Evolutionary conservation across 2,329 filamentous ascomycete species (phyloP), one percentile per base, ranked within the genome.

Genomic region (Xylaria sp.): DNA sequence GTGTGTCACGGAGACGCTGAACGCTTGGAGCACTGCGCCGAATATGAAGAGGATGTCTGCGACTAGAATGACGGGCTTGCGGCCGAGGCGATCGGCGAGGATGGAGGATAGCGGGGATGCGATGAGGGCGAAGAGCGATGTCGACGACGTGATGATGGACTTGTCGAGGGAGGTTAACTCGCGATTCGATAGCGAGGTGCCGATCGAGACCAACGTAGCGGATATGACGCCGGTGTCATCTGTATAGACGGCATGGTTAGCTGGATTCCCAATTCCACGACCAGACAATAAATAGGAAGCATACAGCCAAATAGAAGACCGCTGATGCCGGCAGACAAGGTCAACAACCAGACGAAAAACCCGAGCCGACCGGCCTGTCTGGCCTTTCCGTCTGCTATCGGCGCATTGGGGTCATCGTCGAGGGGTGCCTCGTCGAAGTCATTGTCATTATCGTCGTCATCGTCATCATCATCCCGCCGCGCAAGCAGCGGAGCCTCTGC

Each of bases 141-240:
- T 92, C 26, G 86, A 87, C n/a, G 89, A 90, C 3, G 90, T 92
- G 74, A 92, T 90, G 71, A 92, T 82, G 6, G 90, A 92, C 78
- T 90, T 92, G 79, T 92, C 89, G 74, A 90, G 79, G 0, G 88
- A 87, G 1, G 85, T 89, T 31, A 92, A 83, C 9, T 83, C 78
- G 56, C 85, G 86, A 65, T 81, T 77, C 33, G 87, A 89, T 38
- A 92, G 86, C 9, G 88, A 87, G 1, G 81, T 83, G 59, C 85
- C 86, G 71, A 92, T 86, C 2, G 89, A 90, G 54, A 92, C 87
- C 42, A 92, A 83, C 0, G 89, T 91, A 2, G 89, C 88, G 38
- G 89, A 91, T 65, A 92, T 90, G 17, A 92, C 90, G 57, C 90
- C 89, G 0, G 89, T 91, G 75, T 90, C 89, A 75, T 90, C 88